Evolutionary conservation across 768 basidiomycete genomes (phyloP), one percentile per base, ranked within the genome.

Genomic region (Nidula microcarpa): DNA sequence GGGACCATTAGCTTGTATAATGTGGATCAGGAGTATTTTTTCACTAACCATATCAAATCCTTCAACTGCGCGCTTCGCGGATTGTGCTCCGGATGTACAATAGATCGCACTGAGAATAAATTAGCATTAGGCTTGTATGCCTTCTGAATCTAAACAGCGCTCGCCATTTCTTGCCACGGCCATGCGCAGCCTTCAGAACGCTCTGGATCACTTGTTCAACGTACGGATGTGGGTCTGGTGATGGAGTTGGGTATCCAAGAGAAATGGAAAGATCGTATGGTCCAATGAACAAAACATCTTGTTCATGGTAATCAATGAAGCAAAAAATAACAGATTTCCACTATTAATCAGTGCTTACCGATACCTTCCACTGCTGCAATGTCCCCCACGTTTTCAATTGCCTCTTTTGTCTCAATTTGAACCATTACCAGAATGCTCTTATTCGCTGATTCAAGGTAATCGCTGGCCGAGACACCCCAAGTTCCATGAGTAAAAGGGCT

Each of bases 321-420:
- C 11, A 32, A 39, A 52, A 17, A 34, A 10, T 30, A 33, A 6
- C 9, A 16, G n/a, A 34, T 32, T 39, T 18, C 5, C 34, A 13
- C 7, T 9, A 17, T 41, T 16, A 36, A 47, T 14, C 33, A 60
- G 77, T 30, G 23, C 23, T 62, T 43, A 84, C 82, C 83, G 16
- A 89, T 74, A 1, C 86, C 86, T 18, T 82, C 81, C 1, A 87
- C 82, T 2, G 69, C 66, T 14, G 79, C 80, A 50, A 89, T 88
- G 50, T 75, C 77, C 14, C 80, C 72, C 4, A 82, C 71, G 52
- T 87, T 87, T 47, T 79, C 61, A 3, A 87, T 75, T 0, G 74
- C 86, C 46, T 85, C 81, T 47, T 61, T 67, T 2, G 75, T 87
- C 65, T 88, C 86, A 50, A 89, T 87, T 66, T 89, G 87, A 0